A percentile compares a stretch with the other conserved stretches of the same genome.
Evolutionary conservation across 352 stramenopile species (phyloP).

Genomic region (Paralagenidium karlingii): DNA sequence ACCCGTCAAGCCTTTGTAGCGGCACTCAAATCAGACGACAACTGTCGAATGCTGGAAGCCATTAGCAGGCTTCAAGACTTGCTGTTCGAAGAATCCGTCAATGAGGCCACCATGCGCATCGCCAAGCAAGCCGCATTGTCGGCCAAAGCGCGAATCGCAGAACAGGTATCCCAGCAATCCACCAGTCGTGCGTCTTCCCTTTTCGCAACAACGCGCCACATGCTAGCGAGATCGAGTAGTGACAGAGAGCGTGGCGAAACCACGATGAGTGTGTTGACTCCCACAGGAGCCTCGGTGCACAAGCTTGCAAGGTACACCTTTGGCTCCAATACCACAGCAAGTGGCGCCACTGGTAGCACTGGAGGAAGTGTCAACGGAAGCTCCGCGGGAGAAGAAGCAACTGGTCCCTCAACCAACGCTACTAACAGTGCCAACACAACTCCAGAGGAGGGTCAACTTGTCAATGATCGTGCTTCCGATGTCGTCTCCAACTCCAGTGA

Average conservation of each 20-base stretch:
- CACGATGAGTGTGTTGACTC: slow-evolving; percentile 35
- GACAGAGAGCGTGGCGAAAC: too few relatives aligned
- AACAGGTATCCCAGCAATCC: slow-evolving; percentile 50
- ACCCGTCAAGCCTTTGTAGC: too few relatives aligned
- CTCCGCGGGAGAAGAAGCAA: too few relatives aligned
- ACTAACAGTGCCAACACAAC: too few relatives aligned
- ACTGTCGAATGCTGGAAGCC: slow-evolving; percentile 42
- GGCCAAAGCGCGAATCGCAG: slow-evolving; percentile 68
- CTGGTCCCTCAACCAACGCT: too few relatives aligned
- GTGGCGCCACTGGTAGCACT: too few relatives aligned
- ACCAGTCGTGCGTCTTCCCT: slow-evolving; percentile 15
- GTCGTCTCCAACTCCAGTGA: too few relatives aligned
- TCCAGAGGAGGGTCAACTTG: too few relatives aligned
- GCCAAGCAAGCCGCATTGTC: slow-evolving; percentile 65
- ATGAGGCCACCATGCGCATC: slow-evolving; percentile 76
- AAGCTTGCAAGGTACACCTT: too few relatives aligned
- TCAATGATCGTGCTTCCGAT: slow-evolving; percentile 2
- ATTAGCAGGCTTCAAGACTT: slow-evolving; percentile 42
- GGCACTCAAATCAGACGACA: too few relatives aligned
- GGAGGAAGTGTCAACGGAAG: too few relatives aligned
- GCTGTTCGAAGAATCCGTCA: slow-evolving; percentile 57
- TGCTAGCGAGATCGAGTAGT: slow-evolving; percentile 47
- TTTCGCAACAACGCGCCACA: slow-evolving; percentile 56
- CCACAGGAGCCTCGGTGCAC: slow-evolving; percentile 36
- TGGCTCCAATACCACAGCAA: too few relatives aligned